Conservation (phyloP, 2,329 filamentous ascomycete species). For the Trichoderma semiorbis region DNA sequence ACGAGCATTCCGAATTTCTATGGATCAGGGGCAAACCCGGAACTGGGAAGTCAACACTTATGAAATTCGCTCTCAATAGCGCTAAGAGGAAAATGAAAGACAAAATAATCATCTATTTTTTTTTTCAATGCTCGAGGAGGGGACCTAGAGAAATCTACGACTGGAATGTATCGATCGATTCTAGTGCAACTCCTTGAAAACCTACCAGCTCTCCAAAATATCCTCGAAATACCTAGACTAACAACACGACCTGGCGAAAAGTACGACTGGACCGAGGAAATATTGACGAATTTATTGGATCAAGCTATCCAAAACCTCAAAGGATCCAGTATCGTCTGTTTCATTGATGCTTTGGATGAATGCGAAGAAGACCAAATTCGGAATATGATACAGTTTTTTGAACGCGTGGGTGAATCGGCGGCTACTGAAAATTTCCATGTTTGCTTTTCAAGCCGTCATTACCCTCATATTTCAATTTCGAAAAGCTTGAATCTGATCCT, state of each 20-base stretch:
- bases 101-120: slow-evolving; percentile 39
- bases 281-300: slow-evolving; percentile 24
- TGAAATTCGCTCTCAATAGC: slow-evolving; percentile 36
- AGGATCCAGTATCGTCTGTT: slow-evolving; percentile 26
- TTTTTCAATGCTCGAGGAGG: slow-evolving; percentile 48
- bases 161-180: slow-evolving; percentile 49
- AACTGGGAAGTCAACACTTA: slow-evolving; percentile 44
- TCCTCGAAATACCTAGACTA: slow-evolving; percentile 49
- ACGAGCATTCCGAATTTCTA: slow-evolving; percentile 37
- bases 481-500: slow-evolving; percentile 27
- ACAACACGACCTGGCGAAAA: slow-evolving; percentile 41
- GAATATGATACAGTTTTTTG: slow-evolving; percentile 41
- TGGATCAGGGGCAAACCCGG: slow-evolving; percentile 48
- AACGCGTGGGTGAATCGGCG: slow-evolving; percentile 33
- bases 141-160: slow-evolving; percentile 40
- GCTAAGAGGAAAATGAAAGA: neutral
- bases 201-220: slow-evolving; percentile 23
- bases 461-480: slow-evolving; percentile 38
- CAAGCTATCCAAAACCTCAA: slow-evolving; percentile 19
- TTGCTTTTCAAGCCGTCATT: slow-evolving; percentile 48
- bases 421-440: slow-evolving; percentile 26
- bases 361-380: slow-evolving; percentile 40
- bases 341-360: slow-evolving; percentile 45
- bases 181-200: slow-evolving; percentile 38
- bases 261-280: neutral